Conservation (phyloP, 257 asterid genomes). For the Nemophila menziesii region DNA sequence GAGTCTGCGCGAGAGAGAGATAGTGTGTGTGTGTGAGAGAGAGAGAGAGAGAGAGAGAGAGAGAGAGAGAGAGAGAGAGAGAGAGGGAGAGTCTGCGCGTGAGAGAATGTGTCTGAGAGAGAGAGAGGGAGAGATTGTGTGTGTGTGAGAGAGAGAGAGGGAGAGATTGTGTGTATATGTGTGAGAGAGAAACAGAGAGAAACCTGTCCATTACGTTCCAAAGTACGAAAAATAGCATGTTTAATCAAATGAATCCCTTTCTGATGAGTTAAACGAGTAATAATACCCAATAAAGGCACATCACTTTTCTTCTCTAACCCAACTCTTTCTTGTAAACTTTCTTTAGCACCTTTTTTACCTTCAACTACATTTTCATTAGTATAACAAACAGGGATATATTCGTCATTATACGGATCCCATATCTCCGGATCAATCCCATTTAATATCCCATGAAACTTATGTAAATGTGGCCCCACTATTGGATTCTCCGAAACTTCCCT, state of each 20-base stretch:
- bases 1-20: no score
- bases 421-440: conserved; percentile 98
- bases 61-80: no score
- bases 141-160: not conserved
- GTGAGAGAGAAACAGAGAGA: conserved; percentile 2
- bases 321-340: conserved; percentile 78
- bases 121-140: not conserved
- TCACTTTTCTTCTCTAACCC: conserved; percentile 68
- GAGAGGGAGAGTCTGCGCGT: no score
- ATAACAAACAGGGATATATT: conserved; percentile 80
- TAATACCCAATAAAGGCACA: conserved; percentile 78
- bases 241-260: conserved; percentile 97
- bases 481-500: conserved; percentile 77
- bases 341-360: conserved; percentile 93
- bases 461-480: conserved; percentile 55
- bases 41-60: no score
- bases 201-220: conserved; percentile 92
- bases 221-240: conserved; percentile 88
- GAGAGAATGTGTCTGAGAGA: no score
- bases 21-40: no score
- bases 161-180: not conserved
- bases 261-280: conserved; percentile 94
- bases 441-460: conserved; percentile 88
- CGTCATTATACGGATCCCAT: conserved; percentile 95
- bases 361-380: conserved; percentile 85